Evolutionary conservation across 306 rosid species (phyloP), one percentile per base, ranked within the genome.

Genomic region (Cucumis cinereus): DNA sequence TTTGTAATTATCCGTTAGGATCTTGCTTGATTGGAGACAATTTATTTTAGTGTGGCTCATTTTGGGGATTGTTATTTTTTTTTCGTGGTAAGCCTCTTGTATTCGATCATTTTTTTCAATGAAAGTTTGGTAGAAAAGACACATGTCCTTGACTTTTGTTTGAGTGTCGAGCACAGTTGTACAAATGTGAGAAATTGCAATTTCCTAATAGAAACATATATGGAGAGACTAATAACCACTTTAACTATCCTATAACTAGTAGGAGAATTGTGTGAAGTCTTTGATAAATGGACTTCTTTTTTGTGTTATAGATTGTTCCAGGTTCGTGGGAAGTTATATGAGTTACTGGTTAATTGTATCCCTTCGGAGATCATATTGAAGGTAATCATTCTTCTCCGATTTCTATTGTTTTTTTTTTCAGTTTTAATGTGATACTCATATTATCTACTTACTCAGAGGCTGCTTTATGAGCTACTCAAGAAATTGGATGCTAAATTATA

Each of bases 341-440:
- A 93, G 83, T 90, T 93, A 38, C 96, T 93, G 75, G 83, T 82
- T 76, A 93, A 93, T 82, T 93, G 98, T 79, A 91, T 93, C 79
- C 96, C 98, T 38, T 91, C 98, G 1, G 97, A 90, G 83, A 91
- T 91, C n/a, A 81, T 94, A 83, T 84, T 94, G 87, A 94, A 91
- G 97, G 98, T 90, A 85, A 24, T 52, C 67, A 22, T 45, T 58
- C 66, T 70, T 41, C 15, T 23, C 22, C 50, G 15, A 33, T 36
- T 73, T 74, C 11, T 45, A 53, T 52, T 23, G 43, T 2, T 61
- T 74, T 66, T 47, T 53, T 50, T 6, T n/a, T n/a, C n/a, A n/a
- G 58, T 30, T 14, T 77, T 74, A 47, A 45, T 77, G 82, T 43
- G 66, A 79, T 35, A 35, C 59, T 77, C 23, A 35, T 35, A n/a